Evolutionary conservation across 2,329 filamentous ascomycete species (phyloP), one percentile per base, ranked within the genome.

Genomic region (Cordyceps javanica): DNA sequence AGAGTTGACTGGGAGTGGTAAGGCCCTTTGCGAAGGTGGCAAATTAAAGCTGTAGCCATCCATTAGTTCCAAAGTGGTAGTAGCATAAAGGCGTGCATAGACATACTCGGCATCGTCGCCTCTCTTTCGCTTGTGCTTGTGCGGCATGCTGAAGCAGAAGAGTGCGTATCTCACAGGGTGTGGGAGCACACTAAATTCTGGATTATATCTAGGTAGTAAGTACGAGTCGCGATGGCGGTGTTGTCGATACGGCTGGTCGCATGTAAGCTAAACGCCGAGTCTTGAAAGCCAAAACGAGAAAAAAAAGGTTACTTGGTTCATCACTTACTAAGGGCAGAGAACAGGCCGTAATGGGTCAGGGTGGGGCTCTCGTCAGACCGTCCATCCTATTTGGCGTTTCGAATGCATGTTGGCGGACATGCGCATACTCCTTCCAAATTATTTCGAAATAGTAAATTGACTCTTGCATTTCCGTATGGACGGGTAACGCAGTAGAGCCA

Each of bases 61-160:
- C 9, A 25, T 49, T 42, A 49, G 36, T 34, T 4, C n/a, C 42
- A 19, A 38, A 21, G 21, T 6, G n/a, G 3, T 10, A 5, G 23
- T 28, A 46, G 11, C 26, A 16, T 14, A 56, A 36, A 38, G 19
- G 14, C 44, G 28, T 7, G 55, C 45, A 19, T 10, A 19, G 28
- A 68, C 77, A 63, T 70, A 86, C 85, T 76, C 75, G 16, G 76
- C 76, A 50, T 86, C 81, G 52, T 77, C 76, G 11, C 76, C 78
- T 57, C 82, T 82, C 63, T 73, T 74, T 60, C 89, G 81, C 62
- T 88, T 93, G 71, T 95, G 90, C 74, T 95, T 95, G 75, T 93
- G 90, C 70, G 90, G 90, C 90, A 95, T 95, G 34, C 14, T 50
- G 23, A 36, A 45, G 13, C 25, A 38, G 14, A 26, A 10, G 11